Evolutionary conservation across 2,329 filamentous ascomycete species (phyloP).

Genomic region (Fusarium pseudograminearum): DNA sequence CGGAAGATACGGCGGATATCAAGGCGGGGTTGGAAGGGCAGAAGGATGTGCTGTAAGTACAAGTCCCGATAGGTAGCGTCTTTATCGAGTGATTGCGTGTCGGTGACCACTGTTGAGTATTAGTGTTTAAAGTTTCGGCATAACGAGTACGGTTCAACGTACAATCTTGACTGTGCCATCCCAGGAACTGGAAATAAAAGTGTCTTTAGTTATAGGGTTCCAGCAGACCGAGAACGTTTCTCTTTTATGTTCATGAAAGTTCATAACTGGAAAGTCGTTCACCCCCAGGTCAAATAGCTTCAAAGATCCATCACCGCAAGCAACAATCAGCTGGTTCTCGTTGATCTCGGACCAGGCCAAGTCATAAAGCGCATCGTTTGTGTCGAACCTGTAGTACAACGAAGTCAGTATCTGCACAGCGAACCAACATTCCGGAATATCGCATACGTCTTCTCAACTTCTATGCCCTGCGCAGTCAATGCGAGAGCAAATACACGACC

Average conservation of each 20-base stretch:
- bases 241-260: constrained; percentile 92
- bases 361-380: constrained; percentile 96
- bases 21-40: constrained; percentile 88
- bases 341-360: constrained; percentile 95
- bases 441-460: constrained; percentile 81
- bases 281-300: constrained; percentile 92
- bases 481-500: constrained; percentile 88
- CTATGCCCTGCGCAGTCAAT: constrained; percentile 84
- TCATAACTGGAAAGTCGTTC: constrained; percentile 86
- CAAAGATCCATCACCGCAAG: constrained; percentile 91
- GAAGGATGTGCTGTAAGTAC: constrained; percentile 94
- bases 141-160: neutral
- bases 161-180: constrained; percentile 94
- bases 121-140: neutral
- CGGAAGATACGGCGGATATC: constrained; percentile 87
- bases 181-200: constrained; percentile 92
- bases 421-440: neutral
- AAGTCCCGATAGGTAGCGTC: constrained; percentile 91
- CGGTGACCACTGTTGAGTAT: constrained; percentile 78
- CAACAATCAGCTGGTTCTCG: constrained; percentile 91
- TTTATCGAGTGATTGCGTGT: constrained; percentile 78
- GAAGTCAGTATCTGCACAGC: neutral
- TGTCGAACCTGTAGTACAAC: constrained; percentile 78
- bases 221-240: constrained; percentile 94
- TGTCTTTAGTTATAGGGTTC: constrained; percentile 92